These are phyloP conservation scores for Setaria italica DNA, from an alignment of 202 grass and related monocot genomes.

Conservation along the genomic window DNA sequence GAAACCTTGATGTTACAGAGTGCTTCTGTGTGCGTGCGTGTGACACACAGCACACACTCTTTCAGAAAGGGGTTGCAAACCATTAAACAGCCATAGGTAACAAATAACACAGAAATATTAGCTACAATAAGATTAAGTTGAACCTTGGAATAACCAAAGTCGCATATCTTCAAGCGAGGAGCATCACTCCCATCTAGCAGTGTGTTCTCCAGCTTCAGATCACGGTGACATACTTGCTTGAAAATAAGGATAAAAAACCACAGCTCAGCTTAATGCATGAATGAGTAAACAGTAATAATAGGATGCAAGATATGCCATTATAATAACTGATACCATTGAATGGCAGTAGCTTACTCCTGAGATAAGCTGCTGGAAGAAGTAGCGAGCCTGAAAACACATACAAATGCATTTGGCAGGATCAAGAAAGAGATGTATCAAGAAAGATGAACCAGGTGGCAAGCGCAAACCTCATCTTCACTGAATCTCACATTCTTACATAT, in stretches of 20 bases:
- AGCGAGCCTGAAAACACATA: conserved; percentile 65
- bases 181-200: conserved; percentile 86
- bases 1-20: too few species aligned
- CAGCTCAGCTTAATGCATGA: conserved; percentile 6
- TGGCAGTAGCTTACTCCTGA: conserved; percentile 86
- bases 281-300: conserved; percentile 28
- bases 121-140: conserved; percentile 13
- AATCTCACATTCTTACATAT: conserved; percentile 95
- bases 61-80: not conserved
- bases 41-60: too few species aligned
- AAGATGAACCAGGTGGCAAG: conserved; percentile 27
- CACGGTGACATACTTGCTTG: conserved; percentile 99
- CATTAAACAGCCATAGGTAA: conserved; percentile 27
- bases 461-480: conserved; percentile 87
- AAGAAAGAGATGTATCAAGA: conserved; percentile 29
- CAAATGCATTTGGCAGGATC: conserved; percentile 2
- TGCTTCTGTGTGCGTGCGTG: too few species aligned
- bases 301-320: conserved; percentile 32
- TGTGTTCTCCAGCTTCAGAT: conserved; percentile 97
- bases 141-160: conserved; percentile 99
- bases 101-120: conserved; percentile 25
- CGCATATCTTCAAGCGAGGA: conserved; percentile 97
- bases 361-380: conserved; percentile 86
- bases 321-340: conserved; percentile 73
- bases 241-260: conserved; percentile 44